Base-by-base conservation (phyloP, 202 grass and related monocot genomes). In the Sporobolus alterniflorus region DNA sequence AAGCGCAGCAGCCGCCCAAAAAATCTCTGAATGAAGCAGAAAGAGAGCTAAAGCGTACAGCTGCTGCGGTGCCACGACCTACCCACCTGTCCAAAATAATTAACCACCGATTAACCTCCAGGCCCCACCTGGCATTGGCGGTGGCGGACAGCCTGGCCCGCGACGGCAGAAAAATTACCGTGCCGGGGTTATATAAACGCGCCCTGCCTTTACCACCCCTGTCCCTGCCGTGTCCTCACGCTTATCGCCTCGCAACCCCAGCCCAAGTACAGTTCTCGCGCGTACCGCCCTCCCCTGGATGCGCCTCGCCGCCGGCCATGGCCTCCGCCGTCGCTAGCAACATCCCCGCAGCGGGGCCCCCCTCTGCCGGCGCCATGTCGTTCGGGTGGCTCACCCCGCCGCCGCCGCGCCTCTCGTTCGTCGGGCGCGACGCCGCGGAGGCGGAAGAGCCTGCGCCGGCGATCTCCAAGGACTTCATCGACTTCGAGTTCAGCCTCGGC, bases 401-500 rank as follows among this genome's bases (percentile, higher is more conserved):
- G 40, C 80, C 89, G 33, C 82, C 89, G 40, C 86, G 87, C 43
- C 64, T 96, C 44, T 98, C 92, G 3, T 93, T 97, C 67, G 88
- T 73, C 71, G 83, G 76, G 14, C 64, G 79, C 49, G 92, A 88
- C 6, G 21, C 49, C 0, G 22, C 46, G 7, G 67, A 64, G 12
- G 9, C 75, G 10, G n/a, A 75, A 7, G 18, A 78, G 1, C 25
- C 11, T 41, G 48, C 39, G 0, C 80, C 82, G 1, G 22, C 91
- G 18, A 25, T 82, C 9, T 84, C 82, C 26, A 90, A 86, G 71
- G 90, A 94, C 14, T 92, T 97, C 56, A 88, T 94, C 36, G 96
- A 96, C 75, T 98, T 98, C 44, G 96, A 98, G 91, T 98, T 98
- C 78, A 87, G 84, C 4, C 77, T 93, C 9, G 92, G 94, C 0